These are phyloP conservation scores for Leccinum pachyderme DNA, from an alignment of 1,284 basidiomycete genomes.

Conservation along the genomic window DNA sequence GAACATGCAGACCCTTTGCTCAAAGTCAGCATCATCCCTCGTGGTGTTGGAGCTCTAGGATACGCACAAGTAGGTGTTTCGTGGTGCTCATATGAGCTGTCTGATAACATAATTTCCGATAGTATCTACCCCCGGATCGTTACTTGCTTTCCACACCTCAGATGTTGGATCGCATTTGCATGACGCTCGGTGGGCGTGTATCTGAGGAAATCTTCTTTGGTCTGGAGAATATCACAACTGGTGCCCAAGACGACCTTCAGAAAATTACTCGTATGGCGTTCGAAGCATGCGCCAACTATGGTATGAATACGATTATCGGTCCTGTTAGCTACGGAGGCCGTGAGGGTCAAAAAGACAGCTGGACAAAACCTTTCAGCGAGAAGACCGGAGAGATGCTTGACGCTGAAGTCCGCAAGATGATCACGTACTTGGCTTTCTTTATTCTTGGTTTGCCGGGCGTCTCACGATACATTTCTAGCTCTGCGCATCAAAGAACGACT, in stretches of 20 bases:
- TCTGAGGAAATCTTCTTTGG: conserved; percentile 99
- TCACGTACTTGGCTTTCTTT: conserved; percentile 51
- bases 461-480: conserved; percentile 38
- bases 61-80: conserved; percentile 79
- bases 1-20: conserved; percentile 96
- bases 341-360: conserved; percentile 80
- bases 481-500: conserved; percentile 84
- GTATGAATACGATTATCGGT: conserved; percentile 94
- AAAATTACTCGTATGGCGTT: conserved; percentile 99
- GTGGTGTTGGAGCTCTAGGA: conserved; percentile 93
- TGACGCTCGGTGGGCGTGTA: conserved; percentile 98
- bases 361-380: conserved; percentile 98
- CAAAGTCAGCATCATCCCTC: conserved; percentile 98
- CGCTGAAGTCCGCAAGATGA: conserved; percentile 92
- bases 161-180: conserved; percentile 94
- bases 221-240: conserved; percentile 90
- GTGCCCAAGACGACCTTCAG: conserved; percentile 96
- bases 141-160: conserved; percentile 96
- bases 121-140: conserved; percentile 95
- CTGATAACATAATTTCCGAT: conserved; percentile 8
- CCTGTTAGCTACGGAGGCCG: conserved; percentile 93
- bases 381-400: conserved; percentile 95
- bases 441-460: background rate
- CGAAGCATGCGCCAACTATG: conserved; percentile 91
- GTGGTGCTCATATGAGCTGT: background rate